Evolutionary conservation across 768 basidiomycete genomes (phyloP), one percentile per base, ranked within the genome.

Genomic region (Russula virescens): DNA sequence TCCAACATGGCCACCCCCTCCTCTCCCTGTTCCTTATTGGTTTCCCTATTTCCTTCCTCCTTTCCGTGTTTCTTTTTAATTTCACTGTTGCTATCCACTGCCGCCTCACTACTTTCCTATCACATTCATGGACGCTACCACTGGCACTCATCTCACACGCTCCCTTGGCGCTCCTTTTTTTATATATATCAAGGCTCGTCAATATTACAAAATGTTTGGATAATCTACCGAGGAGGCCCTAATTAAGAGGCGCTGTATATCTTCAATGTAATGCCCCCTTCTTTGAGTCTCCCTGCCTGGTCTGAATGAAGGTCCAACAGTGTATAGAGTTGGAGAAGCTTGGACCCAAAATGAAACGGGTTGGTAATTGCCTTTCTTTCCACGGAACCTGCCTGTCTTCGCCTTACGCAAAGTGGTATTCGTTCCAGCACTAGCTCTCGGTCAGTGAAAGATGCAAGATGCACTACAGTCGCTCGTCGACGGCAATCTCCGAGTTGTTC

Each of bases 241-340:
- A n/a, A n/a, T n/a, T n/a, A n/a, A n/a, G n/a, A n/a, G n/a, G n/a
- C n/a, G n/a, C n/a, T n/a, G n/a, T n/a, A n/a, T n/a, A n/a, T n/a
- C n/a, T n/a, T n/a, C n/a, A n/a, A n/a, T n/a, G n/a, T n/a, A n/a
- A n/a, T n/a, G n/a, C n/a, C n/a, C n/a, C n/a, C n/a, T n/a, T n/a
- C n/a, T n/a, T n/a, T n/a, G n/a, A n/a, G n/a, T n/a, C n/a, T n/a
- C n/a, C n/a, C n/a, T n/a, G n/a, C n/a, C n/a, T n/a, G n/a, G n/a
- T n/a, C n/a, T 23, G 6, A 19, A 55, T 26, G 19, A 38, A 47
- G 16, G 19, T 50, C n/a, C 69, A 38, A n/a, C 49, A 92, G 84
- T 79, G 97, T 53, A 97, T 96, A 72, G 94, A 98, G 68, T 79
- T 97, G 23, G 94, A 98, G 74, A 96, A 94, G 72, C 78, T 89